Conservation (phyloP, 1,139 yeast species). For the Debaryomycetaceae sp. region DNA sequence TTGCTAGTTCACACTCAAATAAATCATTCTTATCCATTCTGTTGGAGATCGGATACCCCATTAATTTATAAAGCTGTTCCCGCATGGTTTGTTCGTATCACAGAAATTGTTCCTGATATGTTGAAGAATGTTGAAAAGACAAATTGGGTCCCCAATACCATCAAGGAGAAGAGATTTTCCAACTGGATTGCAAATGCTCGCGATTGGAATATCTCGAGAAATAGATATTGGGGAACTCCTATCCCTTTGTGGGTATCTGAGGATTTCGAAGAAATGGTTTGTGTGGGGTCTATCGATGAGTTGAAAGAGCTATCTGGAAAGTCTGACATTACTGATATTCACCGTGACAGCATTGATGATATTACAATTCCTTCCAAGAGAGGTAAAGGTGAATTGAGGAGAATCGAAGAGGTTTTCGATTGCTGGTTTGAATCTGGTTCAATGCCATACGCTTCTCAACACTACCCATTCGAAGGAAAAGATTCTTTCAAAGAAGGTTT, state of each 20-base stretch:
- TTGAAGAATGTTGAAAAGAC: slow-evolving; percentile 80
- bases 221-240: slow-evolving; percentile 99
- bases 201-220: slow-evolving; percentile 98
- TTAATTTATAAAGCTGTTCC: slow-evolving; percentile 94
- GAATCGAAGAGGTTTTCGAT: slow-evolving; percentile 97
- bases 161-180: slow-evolving; percentile 91
- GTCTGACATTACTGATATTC: slow-evolving; percentile 78
- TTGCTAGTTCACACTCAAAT: slow-evolving; percentile 76
- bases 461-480: slow-evolving; percentile 89
- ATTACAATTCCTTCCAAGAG: slow-evolving; percentile 90
- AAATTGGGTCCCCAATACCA: slow-evolving; percentile 88
- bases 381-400: slow-evolving; percentile 83
- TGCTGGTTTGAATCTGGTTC: slow-evolving; percentile 99
- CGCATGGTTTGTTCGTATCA: slow-evolving; percentile 95
- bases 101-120: slow-evolving; percentile 85
- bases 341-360: slow-evolving; percentile 87
- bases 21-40: slow-evolving; percentile 96
- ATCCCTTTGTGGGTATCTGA: slow-evolving; percentile 97
- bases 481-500: slow-evolving; percentile 72
- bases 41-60: slow-evolving; percentile 99
- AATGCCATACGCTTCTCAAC: slow-evolving; percentile 97
- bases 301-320: slow-evolving; percentile 81
- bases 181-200: slow-evolving; percentile 99
- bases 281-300: slow-evolving; percentile 88
- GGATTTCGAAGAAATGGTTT: slow-evolving; percentile 86